These are phyloP conservation scores for Coemansia sp. DNA, from an alignment of 192 early-diverging fungal genomes.

Conservation along the genomic window DNA sequence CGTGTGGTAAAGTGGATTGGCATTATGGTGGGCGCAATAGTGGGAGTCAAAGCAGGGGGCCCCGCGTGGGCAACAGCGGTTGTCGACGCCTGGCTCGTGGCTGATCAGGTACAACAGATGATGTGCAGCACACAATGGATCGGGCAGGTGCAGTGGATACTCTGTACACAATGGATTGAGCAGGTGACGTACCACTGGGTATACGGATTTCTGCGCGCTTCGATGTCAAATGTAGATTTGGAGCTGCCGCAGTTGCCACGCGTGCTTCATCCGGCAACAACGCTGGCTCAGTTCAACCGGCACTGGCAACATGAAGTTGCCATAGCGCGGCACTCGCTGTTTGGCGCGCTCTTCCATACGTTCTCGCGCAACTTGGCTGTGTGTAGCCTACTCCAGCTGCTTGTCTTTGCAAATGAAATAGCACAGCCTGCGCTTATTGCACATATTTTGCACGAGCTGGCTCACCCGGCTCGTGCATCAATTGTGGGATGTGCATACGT, in stretches of 20 bases:
- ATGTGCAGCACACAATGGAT: not conserved
- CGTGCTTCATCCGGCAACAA: not conserved
- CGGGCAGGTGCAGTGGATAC: slow-evolving; percentile 5
- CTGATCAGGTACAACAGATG: not conserved
- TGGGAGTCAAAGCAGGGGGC: too few relatives aligned
- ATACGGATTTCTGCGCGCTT: slow-evolving; percentile 5
- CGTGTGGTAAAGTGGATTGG: not conserved
- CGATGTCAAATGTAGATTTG: not conserved
- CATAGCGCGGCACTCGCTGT: slow-evolving; percentile 6
- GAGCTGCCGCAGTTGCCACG: not conserved
- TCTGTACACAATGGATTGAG: slow-evolving; percentile 2
- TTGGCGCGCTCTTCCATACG: slow-evolving; percentile 5
- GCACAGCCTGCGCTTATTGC: slow-evolving; percentile 20
- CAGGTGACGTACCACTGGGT: slow-evolving; percentile 49
- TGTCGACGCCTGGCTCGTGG: not conserved
- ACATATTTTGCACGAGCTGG: slow-evolving; percentile 16
- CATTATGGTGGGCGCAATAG: not conserved
- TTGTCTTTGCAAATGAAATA: slow-evolving; percentile 21
- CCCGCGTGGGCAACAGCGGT: not conserved
- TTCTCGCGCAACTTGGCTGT: slow-evolving; percentile 19
- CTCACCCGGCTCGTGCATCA: not conserved
- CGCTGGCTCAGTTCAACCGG: not conserved
- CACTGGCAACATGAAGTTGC: slow-evolving; percentile 15
- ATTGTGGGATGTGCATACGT: not conserved
- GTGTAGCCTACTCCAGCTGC: slow-evolving; percentile 20